Evolutionary conservation across 140 eudicot genomes (phyloP).

Genomic region (Ambrosia hybrid): DNA sequence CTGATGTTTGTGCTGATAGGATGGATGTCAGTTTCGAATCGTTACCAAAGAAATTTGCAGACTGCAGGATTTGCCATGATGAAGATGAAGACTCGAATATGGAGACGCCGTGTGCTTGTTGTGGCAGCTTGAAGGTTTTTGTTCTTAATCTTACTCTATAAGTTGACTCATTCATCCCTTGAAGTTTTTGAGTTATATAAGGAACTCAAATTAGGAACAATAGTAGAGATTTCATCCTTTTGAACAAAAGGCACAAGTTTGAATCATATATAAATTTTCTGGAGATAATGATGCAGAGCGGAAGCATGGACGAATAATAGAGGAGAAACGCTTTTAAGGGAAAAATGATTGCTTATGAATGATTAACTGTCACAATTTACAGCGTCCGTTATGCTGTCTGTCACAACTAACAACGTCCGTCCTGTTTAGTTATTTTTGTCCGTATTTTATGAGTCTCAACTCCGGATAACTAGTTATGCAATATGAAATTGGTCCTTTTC

Average conservation of each 20-base stretch:
- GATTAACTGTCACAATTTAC: too few relatives aligned
- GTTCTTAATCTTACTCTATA: background rate
- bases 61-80: conserved; percentile 88
- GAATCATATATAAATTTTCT: too few relatives aligned
- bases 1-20: conserved; percentile 46
- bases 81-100: conserved; percentile 69
- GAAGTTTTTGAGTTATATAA: background rate
- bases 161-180: background rate
- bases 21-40: conserved; percentile 39
- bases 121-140: conserved; percentile 83
- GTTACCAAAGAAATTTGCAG: conserved; percentile 42
- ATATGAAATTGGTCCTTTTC: background rate
- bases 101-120: conserved; percentile 84
- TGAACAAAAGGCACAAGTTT: too few relatives aligned
- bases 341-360: too few relatives aligned
- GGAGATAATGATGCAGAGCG: too few relatives aligned
- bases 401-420: background rate
- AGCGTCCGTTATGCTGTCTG: background rate
- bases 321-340: too few relatives aligned
- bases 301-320: too few relatives aligned
- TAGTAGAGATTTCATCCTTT: too few relatives aligned
- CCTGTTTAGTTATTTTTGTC: background rate
- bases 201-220: background rate
- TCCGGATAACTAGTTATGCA: background rate
- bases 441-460: too few relatives aligned